Percentiles rank a stretch among this genome's conserved stretches.
Evolutionary conservation across 2,329 filamentous ascomycete species (phyloP).

Genomic region (Fusarium euwallaceae): DNA sequence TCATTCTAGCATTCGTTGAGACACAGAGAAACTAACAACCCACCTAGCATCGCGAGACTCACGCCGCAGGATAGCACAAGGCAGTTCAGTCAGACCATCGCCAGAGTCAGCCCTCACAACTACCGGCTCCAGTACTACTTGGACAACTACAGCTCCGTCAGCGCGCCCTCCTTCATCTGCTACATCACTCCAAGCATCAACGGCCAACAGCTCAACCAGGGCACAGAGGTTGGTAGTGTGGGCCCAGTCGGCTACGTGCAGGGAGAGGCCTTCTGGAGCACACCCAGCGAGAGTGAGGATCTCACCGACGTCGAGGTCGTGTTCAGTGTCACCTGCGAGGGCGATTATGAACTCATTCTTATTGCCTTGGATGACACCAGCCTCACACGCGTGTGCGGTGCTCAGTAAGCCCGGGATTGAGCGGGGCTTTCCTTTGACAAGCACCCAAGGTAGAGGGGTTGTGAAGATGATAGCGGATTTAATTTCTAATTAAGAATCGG

Average conservation of each 20-base stretch:
- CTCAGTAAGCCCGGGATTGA: background rate
- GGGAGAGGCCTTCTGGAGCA: background rate
- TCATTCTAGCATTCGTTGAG: background rate
- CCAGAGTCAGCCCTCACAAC: background rate
- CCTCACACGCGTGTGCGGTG: background rate
- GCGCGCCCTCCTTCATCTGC: background rate
- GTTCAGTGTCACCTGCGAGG: background rate
- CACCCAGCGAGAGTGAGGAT: background rate
- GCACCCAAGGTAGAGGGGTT: background rate
- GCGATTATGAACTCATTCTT: background rate
- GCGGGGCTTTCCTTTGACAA: background rate
- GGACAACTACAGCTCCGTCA: background rate
- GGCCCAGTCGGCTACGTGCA: background rate
- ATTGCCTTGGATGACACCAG: conserved; percentile 7
- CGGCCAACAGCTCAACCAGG: background rate
- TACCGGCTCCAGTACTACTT: conserved; percentile 13
- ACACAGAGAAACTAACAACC: background rate
- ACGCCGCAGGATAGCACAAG: no score
- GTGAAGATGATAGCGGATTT: background rate
- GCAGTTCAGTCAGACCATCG: conserved; percentile 1
- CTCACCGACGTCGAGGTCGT: background rate
- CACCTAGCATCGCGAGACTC: background rate
- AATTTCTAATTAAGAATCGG: background rate
- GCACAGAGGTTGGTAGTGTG: background rate
- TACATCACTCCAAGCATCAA: background rate